phyloP scores from a whole-genome alignment of 2,329 filamentous ascomycete species.

The Dactylellina parvicollis region DNA sequence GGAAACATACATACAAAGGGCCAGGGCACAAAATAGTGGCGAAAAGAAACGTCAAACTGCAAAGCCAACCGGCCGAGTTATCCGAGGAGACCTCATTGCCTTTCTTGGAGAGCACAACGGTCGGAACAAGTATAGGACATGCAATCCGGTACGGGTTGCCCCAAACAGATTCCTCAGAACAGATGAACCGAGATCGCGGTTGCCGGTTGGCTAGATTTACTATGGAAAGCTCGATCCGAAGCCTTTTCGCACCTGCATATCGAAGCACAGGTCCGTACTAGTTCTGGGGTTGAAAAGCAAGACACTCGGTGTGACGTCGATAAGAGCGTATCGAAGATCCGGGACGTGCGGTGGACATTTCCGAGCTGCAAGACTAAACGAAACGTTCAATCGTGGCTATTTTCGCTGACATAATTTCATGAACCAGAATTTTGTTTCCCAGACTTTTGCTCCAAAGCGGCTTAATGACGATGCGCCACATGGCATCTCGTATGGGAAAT shows the following conservation, averaged over 20 bases:
- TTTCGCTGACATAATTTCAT: neutral
- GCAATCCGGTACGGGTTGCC: neutral
- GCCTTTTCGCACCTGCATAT: neutral
- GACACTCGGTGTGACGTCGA: too few species aligned
- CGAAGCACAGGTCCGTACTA: too few species aligned
- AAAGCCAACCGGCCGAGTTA: slow-evolving; percentile 19
- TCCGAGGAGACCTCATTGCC: slow-evolving; percentile 12
- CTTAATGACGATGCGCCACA: slow-evolving; percentile 5
- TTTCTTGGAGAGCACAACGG: neutral
- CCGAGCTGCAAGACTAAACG: too few species aligned
- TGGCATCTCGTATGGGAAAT: too few species aligned
- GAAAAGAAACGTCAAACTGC: too few species aligned
- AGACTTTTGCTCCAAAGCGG: neutral
- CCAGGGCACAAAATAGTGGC: too few species aligned
- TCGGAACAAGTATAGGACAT: too few species aligned
- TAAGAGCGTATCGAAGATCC: too few species aligned
- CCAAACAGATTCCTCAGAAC: neutral
- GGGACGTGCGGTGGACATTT: too few species aligned
- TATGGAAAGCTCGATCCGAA: neutral
- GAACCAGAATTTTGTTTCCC: neutral
- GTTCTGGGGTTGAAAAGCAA: too few species aligned
- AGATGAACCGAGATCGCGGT: neutral
- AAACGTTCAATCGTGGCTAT: neutral
- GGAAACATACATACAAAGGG: too few species aligned
- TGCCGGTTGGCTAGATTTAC: neutral